A percentile compares a stretch with the other conserved stretches of the same genome.
These are phyloP conservation scores for Helichrysum umbraculigerum DNA, from an alignment of 129 eudicot species.

Conservation along the genomic window DNA sequence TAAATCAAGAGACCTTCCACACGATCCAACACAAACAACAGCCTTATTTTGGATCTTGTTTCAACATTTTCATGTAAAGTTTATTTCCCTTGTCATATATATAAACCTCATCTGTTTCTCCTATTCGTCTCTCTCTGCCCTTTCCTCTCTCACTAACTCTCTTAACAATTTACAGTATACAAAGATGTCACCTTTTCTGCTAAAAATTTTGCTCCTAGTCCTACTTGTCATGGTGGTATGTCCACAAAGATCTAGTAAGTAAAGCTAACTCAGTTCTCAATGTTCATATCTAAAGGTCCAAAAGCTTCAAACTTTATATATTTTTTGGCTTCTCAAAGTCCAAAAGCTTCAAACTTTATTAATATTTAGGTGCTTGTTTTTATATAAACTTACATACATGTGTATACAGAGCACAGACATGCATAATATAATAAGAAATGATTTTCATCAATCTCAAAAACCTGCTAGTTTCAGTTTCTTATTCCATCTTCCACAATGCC, in stretches of 20 bases:
- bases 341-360: neutral
- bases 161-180: slow-evolving; percentile 10
- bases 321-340: slow-evolving; percentile 17
- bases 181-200: slow-evolving; percentile 36
- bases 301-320: slow-evolving; percentile 2
- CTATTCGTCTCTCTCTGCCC: slow-evolving; percentile 26
- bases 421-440: slow-evolving; percentile 24
- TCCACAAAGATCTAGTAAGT: slow-evolving; percentile 44
- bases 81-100: slow-evolving; percentile 32
- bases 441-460: slow-evolving; percentile 31
- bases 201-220: slow-evolving; percentile 31
- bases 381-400: neutral
- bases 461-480: slow-evolving; percentile 33
- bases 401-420: neutral
- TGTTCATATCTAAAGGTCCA: slow-evolving; percentile 2
- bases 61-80: slow-evolving; percentile 26
- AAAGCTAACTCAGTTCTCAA: slow-evolving; percentile 24
- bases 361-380: slow-evolving; percentile 15
- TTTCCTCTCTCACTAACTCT: slow-evolving; percentile 19
- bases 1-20: slow-evolving; percentile 14
- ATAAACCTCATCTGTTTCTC: slow-evolving; percentile 35
- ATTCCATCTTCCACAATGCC: slow-evolving; percentile 38
- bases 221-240: slow-evolving; percentile 30
- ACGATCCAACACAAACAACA: slow-evolving; percentile 40
- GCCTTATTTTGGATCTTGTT: slow-evolving; percentile 35